Percentiles rank a stretch among this genome's conserved stretches.
Conservation (phyloP, 371 early-diverging fungal genomes). For the Smittium mucronatum region DNA sequence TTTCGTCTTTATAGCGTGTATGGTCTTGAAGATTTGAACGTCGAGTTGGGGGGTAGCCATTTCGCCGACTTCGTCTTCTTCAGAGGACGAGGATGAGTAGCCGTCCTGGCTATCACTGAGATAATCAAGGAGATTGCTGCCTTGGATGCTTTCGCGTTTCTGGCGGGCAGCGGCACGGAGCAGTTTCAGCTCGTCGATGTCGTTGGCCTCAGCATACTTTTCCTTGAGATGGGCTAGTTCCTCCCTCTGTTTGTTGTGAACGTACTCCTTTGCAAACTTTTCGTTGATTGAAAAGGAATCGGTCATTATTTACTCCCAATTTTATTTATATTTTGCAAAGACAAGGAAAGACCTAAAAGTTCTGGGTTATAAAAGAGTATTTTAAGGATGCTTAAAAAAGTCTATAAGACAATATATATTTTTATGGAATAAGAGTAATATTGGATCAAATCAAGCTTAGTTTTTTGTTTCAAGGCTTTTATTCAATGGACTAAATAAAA, state of each 20-base stretch:
- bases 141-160: slow-evolving; percentile 31
- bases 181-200: slow-evolving; percentile 22
- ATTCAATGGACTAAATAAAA: too few species aligned
- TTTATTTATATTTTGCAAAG: background rate
- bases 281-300: slow-evolving; percentile 35
- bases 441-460: too few species aligned
- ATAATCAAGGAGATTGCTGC: slow-evolving; percentile 23
- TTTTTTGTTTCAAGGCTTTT: too few species aligned
- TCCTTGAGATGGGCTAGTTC: slow-evolving; percentile 50
- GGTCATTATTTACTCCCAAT: background rate
- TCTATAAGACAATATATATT: too few species aligned
- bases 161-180: slow-evolving; percentile 32
- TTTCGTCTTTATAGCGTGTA: slow-evolving; percentile 59
- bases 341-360: background rate
- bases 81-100: slow-evolving; percentile 25
- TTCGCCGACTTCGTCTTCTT: slow-evolving; percentile 75
- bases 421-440: too few species aligned
- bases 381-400: too few species aligned
- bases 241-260: slow-evolving; percentile 44
- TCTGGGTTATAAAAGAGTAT: too few species aligned
- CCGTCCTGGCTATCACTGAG: slow-evolving; percentile 34
- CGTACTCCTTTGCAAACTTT: slow-evolving; percentile 46
- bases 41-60: slow-evolving; percentile 80
- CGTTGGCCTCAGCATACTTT: slow-evolving; percentile 35
- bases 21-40: slow-evolving; percentile 80